These are phyloP conservation scores for Acacia crassicarpa DNA, from an alignment of 306 rosid species.

Conservation along the genomic window DNA sequence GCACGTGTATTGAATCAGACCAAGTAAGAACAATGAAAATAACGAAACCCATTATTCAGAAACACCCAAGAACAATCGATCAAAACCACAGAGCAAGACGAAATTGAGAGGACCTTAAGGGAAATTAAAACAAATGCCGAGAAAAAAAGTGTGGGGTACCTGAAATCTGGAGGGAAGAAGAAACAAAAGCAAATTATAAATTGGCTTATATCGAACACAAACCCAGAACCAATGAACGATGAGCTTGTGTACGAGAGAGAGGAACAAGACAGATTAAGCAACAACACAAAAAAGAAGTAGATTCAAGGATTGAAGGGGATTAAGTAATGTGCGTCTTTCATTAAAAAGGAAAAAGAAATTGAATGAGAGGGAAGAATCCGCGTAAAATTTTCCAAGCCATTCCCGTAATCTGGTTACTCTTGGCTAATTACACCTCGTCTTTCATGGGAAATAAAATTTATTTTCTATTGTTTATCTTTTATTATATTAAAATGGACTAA, in stretches of 20 bases:
- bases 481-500: not conserved
- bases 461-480: not conserved
- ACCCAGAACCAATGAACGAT: constrained; percentile 27
- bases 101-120: not conserved
- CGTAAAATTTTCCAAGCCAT: constrained; percentile 38
- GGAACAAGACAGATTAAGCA: not conserved
- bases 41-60: not conserved
- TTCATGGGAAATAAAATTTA: too few species aligned
- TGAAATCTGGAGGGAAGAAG: constrained; percentile 2
- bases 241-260: constrained; percentile 28
- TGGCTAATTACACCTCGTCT: not conserved
- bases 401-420: not conserved
- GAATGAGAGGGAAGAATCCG: constrained; percentile 17
- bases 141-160: constrained; percentile 16
- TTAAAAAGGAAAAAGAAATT: not conserved
- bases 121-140: too few species aligned
- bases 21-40: not conserved
- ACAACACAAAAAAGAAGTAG: not conserved
- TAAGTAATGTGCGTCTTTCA: not conserved
- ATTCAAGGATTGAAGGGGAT: not conserved
- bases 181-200: not conserved
- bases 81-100: not conserved
- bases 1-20: not conserved
- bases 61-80: not conserved
- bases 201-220: constrained; percentile 30